phyloP scores from a whole-genome alignment of 176 grass and related monocot species.

The Triticum monococcum region DNA sequence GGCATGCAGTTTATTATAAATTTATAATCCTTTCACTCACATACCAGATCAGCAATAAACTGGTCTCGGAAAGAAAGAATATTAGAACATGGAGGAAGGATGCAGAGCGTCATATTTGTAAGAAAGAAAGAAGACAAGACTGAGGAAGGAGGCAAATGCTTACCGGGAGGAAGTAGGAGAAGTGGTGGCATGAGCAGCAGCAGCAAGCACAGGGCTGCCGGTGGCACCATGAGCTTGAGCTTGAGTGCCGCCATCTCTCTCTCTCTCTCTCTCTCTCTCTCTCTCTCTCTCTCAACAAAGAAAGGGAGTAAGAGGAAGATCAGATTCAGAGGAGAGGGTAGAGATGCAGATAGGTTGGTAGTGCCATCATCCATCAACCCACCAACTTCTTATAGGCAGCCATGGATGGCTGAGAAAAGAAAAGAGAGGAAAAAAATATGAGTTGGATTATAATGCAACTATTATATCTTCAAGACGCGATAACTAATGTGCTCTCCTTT shows the following conservation, averaged over 20 bases:
- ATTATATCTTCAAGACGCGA: no score
- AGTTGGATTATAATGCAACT: no score
- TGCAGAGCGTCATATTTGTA: background rate
- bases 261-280: no score
- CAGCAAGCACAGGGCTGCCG: background rate
- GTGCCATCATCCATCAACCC: no score
- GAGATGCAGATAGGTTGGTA: no score
- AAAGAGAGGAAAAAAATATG: no score
- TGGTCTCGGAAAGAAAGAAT: background rate
- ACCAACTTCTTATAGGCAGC: no score
- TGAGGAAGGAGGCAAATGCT: background rate
- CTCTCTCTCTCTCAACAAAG: background rate
- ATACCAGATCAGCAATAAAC: no score
- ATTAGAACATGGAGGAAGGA: background rate
- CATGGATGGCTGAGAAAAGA: no score
- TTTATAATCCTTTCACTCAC: no score
- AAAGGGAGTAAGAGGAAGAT: background rate
- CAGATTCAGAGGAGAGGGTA: background rate
- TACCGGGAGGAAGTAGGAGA: background rate
- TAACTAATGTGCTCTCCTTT: no score
- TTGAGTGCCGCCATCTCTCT: background rate
- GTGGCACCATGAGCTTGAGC: background rate
- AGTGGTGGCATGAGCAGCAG: background rate
- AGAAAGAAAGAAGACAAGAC: background rate
- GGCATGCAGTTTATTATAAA: no score